These are phyloP conservation scores for Phytophthora sp. DNA, from an alignment of 352 stramenopile species.

Conservation along the genomic window DNA sequence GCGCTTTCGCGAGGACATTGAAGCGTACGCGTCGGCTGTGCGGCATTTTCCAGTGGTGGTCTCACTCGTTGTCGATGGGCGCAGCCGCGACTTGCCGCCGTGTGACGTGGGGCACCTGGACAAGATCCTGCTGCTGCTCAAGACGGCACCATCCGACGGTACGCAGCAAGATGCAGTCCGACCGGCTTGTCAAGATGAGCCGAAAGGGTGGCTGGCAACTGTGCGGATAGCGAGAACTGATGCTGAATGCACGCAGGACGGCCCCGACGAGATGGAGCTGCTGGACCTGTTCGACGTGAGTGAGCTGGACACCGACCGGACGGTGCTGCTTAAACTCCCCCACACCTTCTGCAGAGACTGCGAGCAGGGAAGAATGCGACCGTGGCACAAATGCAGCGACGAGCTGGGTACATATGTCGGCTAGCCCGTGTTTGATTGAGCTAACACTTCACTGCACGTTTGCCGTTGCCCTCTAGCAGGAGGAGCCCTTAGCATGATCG, in stretches of 20 bases:
- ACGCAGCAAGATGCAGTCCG: slow-evolving; percentile 50
- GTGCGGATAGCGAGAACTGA: too few relatives aligned
- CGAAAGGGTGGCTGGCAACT: neutral
- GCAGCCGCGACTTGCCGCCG: slow-evolving; percentile 62
- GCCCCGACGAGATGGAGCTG: slow-evolving; percentile 75
- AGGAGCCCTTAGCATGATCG: too few relatives aligned
- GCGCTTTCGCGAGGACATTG: slow-evolving; percentile 63
- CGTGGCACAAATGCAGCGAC: too few relatives aligned
- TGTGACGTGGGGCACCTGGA: slow-evolving; percentile 73
- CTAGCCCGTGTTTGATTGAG: too few relatives aligned
- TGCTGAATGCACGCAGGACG: too few relatives aligned
- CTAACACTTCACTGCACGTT: too few relatives aligned
- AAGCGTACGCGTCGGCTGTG: slow-evolving; percentile 39
- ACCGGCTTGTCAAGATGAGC: slow-evolving; percentile 54
- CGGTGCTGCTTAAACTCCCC: slow-evolving; percentile 68
- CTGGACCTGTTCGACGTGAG: slow-evolving; percentile 77
- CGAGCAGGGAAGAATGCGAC: neutral
- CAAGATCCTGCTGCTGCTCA: slow-evolving; percentile 66
- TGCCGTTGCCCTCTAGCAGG: too few relatives aligned
- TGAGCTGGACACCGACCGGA: slow-evolving; percentile 67
- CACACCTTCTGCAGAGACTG: slow-evolving; percentile 69
- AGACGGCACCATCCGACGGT: slow-evolving; percentile 63
- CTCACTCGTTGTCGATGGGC: slow-evolving; percentile 1
- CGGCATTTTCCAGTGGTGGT: slow-evolving; percentile 12
- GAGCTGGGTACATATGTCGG: too few relatives aligned